These are phyloP conservation scores for Podila horticola DNA, from an alignment of 192 early-diverging fungal genomes.

Conservation along the genomic window DNA sequence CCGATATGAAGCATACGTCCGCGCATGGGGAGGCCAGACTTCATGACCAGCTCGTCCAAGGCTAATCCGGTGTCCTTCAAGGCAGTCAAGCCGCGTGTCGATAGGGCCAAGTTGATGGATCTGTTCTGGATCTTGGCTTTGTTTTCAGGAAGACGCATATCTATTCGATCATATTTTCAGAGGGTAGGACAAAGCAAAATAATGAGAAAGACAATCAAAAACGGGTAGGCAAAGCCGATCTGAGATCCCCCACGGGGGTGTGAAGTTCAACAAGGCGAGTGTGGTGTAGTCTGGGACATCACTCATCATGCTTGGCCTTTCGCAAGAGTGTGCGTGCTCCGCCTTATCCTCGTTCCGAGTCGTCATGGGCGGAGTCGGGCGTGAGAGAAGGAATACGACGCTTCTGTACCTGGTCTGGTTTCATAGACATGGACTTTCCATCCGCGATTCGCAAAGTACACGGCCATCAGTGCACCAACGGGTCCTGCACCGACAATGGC, in stretches of 20 bases:
- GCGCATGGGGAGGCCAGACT: conserved; percentile 86
- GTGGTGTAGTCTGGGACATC: too few species aligned
- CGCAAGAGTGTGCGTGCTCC: too few species aligned
- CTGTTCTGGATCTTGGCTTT: conserved; percentile 64
- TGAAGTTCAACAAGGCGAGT: too few species aligned
- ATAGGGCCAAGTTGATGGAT: conserved; percentile 96
- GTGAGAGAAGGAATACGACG: too few species aligned
- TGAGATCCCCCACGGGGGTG: too few species aligned
- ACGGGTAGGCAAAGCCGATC: too few species aligned
- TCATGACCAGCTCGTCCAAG: conserved; percentile 73
- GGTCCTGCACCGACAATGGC: conserved; percentile 93
- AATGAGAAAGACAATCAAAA: too few species aligned
- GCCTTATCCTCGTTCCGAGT: too few species aligned
- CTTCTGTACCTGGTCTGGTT: conserved; percentile 71
- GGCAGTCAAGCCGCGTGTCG: conserved; percentile 85
- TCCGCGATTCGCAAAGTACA: conserved; percentile 92
- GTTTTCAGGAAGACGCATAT: conserved; percentile 71
- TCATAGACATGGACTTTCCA: conserved; percentile 93
- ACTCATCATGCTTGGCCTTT: too few species aligned
- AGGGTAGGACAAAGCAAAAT: neutral
- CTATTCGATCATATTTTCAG: conserved; percentile 33
- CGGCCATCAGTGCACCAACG: conserved; percentile 87
- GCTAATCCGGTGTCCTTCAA: conserved; percentile 74
- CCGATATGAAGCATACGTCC: conserved; percentile 91
- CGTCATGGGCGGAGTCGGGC: too few species aligned